A percentile compares a stretch with the other conserved stretches of the same genome.
Conservation (phyloP, 768 basidiomycete genomes). For the Obba rivulosa region DNA sequence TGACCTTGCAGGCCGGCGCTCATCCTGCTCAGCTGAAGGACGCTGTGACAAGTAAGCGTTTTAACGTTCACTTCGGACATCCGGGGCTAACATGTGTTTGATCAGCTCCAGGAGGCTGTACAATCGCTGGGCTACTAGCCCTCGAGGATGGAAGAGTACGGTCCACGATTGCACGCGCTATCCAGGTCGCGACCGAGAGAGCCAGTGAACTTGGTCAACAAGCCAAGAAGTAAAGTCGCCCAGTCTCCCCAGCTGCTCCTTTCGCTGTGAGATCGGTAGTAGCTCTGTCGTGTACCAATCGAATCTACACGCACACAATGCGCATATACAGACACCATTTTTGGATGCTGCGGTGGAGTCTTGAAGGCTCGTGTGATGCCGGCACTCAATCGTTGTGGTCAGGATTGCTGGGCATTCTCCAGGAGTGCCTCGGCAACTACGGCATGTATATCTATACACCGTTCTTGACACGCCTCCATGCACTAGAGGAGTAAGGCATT, state of each 20-base stretch:
- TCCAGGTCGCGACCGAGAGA: constrained; percentile 89
- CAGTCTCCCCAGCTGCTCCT: no score
- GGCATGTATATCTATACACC: constrained; percentile 70
- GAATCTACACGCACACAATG: no score
- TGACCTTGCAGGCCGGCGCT: constrained; percentile 82
- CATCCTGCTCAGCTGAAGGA: constrained; percentile 98
- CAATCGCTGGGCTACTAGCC: constrained; percentile 93
- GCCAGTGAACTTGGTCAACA: constrained; percentile 83
- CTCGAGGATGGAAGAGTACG: constrained; percentile 93
- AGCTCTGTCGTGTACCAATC: no score
- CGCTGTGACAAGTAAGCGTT: constrained; percentile 92
- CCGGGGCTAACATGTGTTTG: no score
- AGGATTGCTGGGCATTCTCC: constrained; percentile 26
- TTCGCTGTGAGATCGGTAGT: no score
- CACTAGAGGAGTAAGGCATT: constrained; percentile 40
- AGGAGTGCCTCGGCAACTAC: constrained; percentile 69
- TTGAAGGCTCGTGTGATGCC: not conserved
- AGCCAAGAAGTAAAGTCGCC: constrained; percentile 35
- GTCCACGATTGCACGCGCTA: constrained; percentile 91
- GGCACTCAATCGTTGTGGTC: constrained; percentile 3
- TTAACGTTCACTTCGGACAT: constrained; percentile 13
- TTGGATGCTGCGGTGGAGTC: not conserved
- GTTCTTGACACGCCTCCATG: constrained; percentile 62
- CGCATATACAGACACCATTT: no score
- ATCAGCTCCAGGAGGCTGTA: constrained; percentile 94